Evolutionary conservation across 805 yeast genomes (phyloP), one percentile per base, ranked within the genome.

Genomic region (Sugiyamaella valdiviana): DNA sequence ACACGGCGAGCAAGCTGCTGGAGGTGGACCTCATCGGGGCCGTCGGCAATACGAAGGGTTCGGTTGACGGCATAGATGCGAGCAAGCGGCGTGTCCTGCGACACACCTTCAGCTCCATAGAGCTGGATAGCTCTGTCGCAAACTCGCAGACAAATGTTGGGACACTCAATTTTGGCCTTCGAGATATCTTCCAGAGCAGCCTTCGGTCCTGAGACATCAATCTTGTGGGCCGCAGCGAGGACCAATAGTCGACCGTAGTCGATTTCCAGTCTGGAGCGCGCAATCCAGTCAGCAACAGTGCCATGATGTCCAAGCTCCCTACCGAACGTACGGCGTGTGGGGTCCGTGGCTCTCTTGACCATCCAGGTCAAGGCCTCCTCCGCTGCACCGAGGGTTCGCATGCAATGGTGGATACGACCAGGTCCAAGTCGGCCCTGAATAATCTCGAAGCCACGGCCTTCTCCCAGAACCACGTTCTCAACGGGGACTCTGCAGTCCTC

Each of bases 391-490:
- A 80, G 69, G 24, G 75, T 63, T 59, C 85, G 68, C 85, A 80
- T 79, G 63, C 85, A 80, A 62, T 80, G 85, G 62, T 80, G 85
- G 54, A 80, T 76, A 60, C 85, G 68, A n/a, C 85, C 85, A 1
- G 85, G 84, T 1, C 85, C 85, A 38, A 80, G 68, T 49, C 85
- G 70, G 19, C 82, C 77, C 62, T 80, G 85, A 55, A 80, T 77
- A 53, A 80, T 69, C 51, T 76, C 80, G 58, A 80, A 80, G 1
- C 85, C 86, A 48, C 73, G 71, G 22, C 85, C 84, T 22, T 65
- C 70, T 7, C 73, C 74, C 48, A 74, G 65, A 1, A 75, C 58
- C 48, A 77, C 66, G n/a, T 65, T 60, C 45, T 73, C 69, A 15
- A 63, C 55, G 2, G 78, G 74, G 7, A 80, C 71, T 45, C 70